phyloP scores from a whole-genome alignment of 108 stramenopile species.

The Cyclostephanos tholiformis region DNA sequence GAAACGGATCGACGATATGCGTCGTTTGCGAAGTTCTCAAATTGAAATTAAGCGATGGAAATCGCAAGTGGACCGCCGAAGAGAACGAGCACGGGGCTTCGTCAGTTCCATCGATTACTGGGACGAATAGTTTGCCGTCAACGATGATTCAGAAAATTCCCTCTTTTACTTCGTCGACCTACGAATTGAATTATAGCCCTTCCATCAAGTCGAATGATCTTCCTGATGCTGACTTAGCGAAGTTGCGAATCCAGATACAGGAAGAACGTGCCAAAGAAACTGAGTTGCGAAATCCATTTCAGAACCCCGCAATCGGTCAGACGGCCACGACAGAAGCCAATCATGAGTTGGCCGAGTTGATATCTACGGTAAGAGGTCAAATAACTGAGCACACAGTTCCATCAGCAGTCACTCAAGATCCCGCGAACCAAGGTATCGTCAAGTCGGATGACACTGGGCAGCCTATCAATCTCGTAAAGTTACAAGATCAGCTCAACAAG shows the following conservation, averaged over 20 bases:
- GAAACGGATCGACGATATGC: slow-evolving; percentile 19
- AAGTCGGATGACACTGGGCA: neutral
- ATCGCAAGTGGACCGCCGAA: slow-evolving; percentile 1
- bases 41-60: neutral
- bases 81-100: neutral
- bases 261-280: slow-evolving; percentile 34
- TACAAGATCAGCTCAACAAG: slow-evolving; percentile 9
- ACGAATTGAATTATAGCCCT: neutral
- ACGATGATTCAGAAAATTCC: slow-evolving; percentile 1
- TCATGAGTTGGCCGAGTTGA: neutral
- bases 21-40: slow-evolving; percentile 21
- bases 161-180: neutral
- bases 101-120: neutral
- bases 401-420: neutral
- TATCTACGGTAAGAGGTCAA: neutral
- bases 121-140: neutral
- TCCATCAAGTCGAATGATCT: slow-evolving; percentile 22
- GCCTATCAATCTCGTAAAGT: slow-evolving; percentile 3
- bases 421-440: neutral
- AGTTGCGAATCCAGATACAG: slow-evolving; percentile 26
- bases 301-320: slow-evolving; percentile 6
- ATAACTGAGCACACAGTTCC: too few species aligned
- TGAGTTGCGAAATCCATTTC: slow-evolving; percentile 18
- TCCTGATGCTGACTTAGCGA: slow-evolving; percentile 7
- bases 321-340: neutral